A percentile compares a stretch with the other conserved stretches of the same genome.
Evolutionary conservation across 2,329 filamentous ascomycete genomes (phyloP).

Genomic region (Hawksworthiomyces lignivorus): DNA sequence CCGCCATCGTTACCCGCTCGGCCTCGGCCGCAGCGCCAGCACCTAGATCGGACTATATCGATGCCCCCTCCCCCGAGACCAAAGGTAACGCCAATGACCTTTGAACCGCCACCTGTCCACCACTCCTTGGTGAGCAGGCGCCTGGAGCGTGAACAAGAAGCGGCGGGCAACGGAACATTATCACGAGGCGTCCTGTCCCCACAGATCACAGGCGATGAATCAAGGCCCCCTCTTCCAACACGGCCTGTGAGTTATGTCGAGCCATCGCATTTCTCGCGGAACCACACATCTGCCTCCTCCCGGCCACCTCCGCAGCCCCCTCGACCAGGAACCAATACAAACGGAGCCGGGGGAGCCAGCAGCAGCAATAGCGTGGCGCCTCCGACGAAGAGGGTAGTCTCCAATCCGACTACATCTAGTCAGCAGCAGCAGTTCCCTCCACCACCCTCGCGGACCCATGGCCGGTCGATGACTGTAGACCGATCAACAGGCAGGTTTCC

Average conservation of each 20-base stretch:
- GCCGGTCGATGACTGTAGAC: conserved; percentile 44
- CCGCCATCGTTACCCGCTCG: conserved; percentile 42
- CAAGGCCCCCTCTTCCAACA: conserved; percentile 40
- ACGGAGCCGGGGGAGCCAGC: not conserved
- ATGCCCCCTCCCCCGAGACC: conserved; percentile 18
- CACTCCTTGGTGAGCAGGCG: conserved; percentile 37
- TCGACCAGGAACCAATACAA: conserved; percentile 20
- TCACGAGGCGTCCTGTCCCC: conserved; percentile 13
- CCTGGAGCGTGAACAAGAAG: conserved; percentile 36
- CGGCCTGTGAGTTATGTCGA: conserved; percentile 35
- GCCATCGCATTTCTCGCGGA: not conserved
- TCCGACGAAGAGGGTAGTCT: conserved; percentile 33
- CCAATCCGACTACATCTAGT: conserved; percentile 37
- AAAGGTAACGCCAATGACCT: conserved; percentile 26
- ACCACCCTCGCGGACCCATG: conserved; percentile 30
- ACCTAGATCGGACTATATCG: not conserved
- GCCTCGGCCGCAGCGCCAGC: conserved; percentile 36
- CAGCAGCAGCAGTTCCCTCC: conserved; percentile 29
- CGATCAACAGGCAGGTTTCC: conserved; percentile 30
- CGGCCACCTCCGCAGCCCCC: conserved; percentile 13
- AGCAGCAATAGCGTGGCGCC: not conserved
- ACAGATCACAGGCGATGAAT: conserved; percentile 17
- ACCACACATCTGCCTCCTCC: conserved; percentile 2
- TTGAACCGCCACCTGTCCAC: conserved; percentile 47
- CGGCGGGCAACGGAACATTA: conserved; percentile 30